Percentiles rank a stretch among this genome's conserved stretches.
Evolutionary conservation across 768 basidiomycete species (phyloP).

Genomic region (Mycena crocata): DNA sequence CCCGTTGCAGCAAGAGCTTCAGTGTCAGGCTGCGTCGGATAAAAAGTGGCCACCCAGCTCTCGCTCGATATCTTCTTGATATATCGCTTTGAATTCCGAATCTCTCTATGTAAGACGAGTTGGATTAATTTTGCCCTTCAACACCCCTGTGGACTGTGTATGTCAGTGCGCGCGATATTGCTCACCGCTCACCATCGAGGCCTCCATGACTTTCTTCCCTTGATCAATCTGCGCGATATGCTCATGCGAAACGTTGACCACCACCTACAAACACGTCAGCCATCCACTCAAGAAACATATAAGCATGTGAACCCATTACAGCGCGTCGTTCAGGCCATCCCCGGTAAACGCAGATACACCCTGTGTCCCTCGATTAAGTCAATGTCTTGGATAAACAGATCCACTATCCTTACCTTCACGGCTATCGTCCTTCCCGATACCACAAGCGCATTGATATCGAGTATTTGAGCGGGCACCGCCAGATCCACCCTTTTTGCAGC

Average conservation of each 20-base stretch:
- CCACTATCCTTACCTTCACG: constrained; percentile 4
- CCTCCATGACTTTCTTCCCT: too few species aligned
- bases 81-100: too few species aligned
- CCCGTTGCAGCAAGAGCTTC: too few species aligned
- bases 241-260: neutral
- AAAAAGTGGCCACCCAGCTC: too few species aligned
- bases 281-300: neutral
- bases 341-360: constrained; percentile 16
- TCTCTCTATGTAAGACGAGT: too few species aligned
- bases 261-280: neutral
- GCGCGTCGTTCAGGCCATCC: constrained; percentile 13
- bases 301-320: constrained; percentile 4
- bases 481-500: neutral
- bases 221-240: neutral
- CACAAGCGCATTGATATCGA: neutral
- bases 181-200: too few species aligned
- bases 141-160: too few species aligned
- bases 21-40: too few species aligned
- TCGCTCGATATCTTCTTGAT: too few species aligned
- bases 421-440: neutral
- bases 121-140: too few species aligned
- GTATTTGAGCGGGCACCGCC: neutral
- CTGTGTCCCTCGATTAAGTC: neutral
- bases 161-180: too few species aligned
- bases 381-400: neutral